phyloP scores from a whole-genome alignment of 108 stramenopile genomes.

The Pseudonitzschia delicatissima region DNA sequence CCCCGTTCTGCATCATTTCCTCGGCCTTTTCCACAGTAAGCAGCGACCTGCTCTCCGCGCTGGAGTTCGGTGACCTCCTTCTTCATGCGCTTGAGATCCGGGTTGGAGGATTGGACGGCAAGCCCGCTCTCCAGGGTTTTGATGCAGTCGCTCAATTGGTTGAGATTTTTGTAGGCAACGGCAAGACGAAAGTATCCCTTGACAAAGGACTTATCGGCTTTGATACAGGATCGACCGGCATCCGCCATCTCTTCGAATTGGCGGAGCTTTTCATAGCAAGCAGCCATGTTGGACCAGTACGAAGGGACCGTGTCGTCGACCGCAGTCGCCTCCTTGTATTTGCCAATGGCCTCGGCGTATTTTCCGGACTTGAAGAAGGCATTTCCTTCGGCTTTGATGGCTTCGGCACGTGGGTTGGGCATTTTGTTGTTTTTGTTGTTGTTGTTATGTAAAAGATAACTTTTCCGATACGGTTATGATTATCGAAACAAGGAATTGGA shows the following conservation, averaged over 20 bases:
- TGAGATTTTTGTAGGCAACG: slow-evolving; percentile 78
- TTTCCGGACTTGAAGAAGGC: slow-evolving; percentile 84
- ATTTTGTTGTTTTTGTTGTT: slow-evolving; percentile 13
- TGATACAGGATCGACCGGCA: slow-evolving; percentile 89
- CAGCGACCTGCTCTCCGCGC: slow-evolving; percentile 86
- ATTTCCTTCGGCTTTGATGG: slow-evolving; percentile 86
- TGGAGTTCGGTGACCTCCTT: slow-evolving; percentile 86
- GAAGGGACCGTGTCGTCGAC: slow-evolving; percentile 74
- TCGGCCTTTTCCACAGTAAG: slow-evolving; percentile 82
- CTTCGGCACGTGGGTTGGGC: slow-evolving; percentile 75
- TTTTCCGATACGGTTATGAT: neutral
- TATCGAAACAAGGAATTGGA: too few relatives aligned
- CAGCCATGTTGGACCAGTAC: slow-evolving; percentile 92
- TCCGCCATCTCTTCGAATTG: slow-evolving; percentile 90
- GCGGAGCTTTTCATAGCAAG: slow-evolving; percentile 89
- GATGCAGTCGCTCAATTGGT: slow-evolving; percentile 79
- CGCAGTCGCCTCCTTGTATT: slow-evolving; percentile 87
- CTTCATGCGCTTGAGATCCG: slow-evolving; percentile 90
- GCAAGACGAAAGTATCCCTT: slow-evolving; percentile 97
- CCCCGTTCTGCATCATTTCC: slow-evolving; percentile 83
- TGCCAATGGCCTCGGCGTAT: slow-evolving; percentile 78
- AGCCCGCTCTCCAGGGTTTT: slow-evolving; percentile 85
- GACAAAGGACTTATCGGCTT: slow-evolving; percentile 92
- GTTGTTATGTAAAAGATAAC: neutral
- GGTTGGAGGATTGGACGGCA: slow-evolving; percentile 73